These are phyloP conservation scores for Vanderwaltozyma polyspora DNA, from an alignment of 805 yeast species.

Conservation along the genomic window DNA sequence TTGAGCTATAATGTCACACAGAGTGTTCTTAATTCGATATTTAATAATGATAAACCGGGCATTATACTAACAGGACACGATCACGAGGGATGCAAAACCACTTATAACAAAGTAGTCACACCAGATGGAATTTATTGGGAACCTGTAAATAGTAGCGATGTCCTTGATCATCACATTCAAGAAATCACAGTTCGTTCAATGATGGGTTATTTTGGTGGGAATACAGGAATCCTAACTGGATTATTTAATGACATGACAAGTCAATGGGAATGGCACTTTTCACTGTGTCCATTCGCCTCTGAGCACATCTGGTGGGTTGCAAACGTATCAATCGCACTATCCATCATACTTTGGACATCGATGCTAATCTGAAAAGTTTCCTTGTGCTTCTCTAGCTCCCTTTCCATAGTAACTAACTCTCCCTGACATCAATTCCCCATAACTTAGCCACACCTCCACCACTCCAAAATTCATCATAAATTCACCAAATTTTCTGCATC, in stretches of 20 bases:
- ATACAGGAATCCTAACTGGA: slow-evolving; percentile 76
- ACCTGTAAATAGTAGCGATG: slow-evolving; percentile 13
- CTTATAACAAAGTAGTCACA: slow-evolving; percentile 45
- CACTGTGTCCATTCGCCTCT: slow-evolving; percentile 68
- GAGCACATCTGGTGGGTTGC: slow-evolving; percentile 97
- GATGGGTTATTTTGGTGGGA: slow-evolving; percentile 95
- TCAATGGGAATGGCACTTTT: slow-evolving; percentile 57
- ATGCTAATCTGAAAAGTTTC: too few species aligned
- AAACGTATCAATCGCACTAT: slow-evolving; percentile 38
- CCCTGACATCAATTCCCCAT: too few species aligned
- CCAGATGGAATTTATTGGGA: slow-evolving; percentile 35
- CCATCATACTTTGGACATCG: slow-evolving; percentile 31
- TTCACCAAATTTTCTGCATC: too few species aligned
- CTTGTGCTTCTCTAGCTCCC: too few species aligned
- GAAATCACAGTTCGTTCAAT: slow-evolving; percentile 84
- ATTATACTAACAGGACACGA: slow-evolving; percentile 89
- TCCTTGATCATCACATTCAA: slow-evolving; percentile 31
- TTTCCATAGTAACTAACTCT: too few species aligned
- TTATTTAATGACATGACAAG: slow-evolving; percentile 34
- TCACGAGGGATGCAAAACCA: slow-evolving; percentile 81
- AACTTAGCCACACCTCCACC: too few species aligned
- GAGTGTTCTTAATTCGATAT: slow-evolving; percentile 58
- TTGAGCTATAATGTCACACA: slow-evolving; percentile 56
- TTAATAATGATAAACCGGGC: slow-evolving; percentile 58
- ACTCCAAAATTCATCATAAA: too few species aligned